Evolutionary conservation across 495 filamentous ascomycete genomes (phyloP), one percentile per base, ranked within the genome.

Genomic region (Aspergillus ellipticus): DNA sequence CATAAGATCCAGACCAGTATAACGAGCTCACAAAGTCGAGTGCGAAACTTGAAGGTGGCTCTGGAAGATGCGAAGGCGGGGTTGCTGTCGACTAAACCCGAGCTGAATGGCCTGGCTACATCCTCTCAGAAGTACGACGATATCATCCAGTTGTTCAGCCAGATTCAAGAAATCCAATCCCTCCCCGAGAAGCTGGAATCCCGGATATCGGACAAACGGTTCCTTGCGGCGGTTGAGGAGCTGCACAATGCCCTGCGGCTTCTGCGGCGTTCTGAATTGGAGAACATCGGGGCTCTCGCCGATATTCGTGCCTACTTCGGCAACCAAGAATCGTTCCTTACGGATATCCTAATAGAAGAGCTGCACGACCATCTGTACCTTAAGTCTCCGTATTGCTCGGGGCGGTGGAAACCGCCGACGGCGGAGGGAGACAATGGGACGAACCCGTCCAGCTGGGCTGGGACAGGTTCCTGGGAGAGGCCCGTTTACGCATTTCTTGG

Each of bases 1-100:
- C 95, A 99, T 73, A 96, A 93, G 73, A 97, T 99, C 54, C 94
- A 97, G 67, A 81, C 86, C 6, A 96, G 90, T 71, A 96, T 99
- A 60, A 88, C 92, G 57, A 76, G 83, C 29, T 96, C 91, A 11
- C 95, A 99, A 70, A 80, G 81, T 54, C 87, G 92, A 53, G 88
- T 97, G 20, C 84, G 93, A 59, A 77, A 77, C 9, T 74, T 99
- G 56, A 92, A 89, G 68, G 85, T 92, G 52, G 89, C 89, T 9
- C 78, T 99, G 37, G 79, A 86, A n/a, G 75, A 87, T 35, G 89
- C 94, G 28, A 96, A 96, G 68, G 72, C 79, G 6, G 89, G 88
- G 54, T 79, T 99, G 49, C 84, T 90, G 45, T 85, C 88, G 4
- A 90, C 90, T 2, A 94, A 95, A 57, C 92, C 95, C 0, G 95